Evolutionary conservation across 202 grass and related monocot species (phyloP), one percentile per base, ranked within the genome.

Genomic region (Miscanthus sacchariflorus): DNA sequence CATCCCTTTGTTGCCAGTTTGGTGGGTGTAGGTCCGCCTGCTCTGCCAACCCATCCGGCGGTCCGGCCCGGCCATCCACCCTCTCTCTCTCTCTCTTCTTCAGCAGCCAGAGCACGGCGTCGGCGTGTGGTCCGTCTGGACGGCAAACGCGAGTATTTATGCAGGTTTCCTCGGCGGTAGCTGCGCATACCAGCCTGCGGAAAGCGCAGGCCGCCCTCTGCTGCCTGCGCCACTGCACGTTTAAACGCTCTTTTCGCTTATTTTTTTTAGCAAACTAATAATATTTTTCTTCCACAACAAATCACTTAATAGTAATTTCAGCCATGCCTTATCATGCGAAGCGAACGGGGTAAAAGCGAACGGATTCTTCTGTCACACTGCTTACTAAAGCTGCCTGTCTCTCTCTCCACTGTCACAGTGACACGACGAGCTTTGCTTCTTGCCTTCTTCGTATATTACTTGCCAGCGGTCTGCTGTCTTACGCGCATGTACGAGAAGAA

Each of bases 1-100:
- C 28, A 13, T 25, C 28, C 40, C 12, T 80, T 89, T 65, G 43
- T 30, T 58, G 21, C 33, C 80, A 15, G 68, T 87, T 91, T 17
- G 85, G 89, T 91, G 83, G 75, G 81, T 30, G 85, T 91, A 87
- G 85, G 85, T 91, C 68, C n/a, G 89, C 64, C 89, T 83, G 85
- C 89, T 33, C 89, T 72, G 85, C 85, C 81, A 73, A 83, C 69
- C 84, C 50, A 83, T 74, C 54, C 50, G 50, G 50, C 50, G 50
- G 50, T 56, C 50, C 50, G 17, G 0, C 18, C 2, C 54, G 2
- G 63, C 15, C 15, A n/a, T 28, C 42, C 7, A 8, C 21, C 33
- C 11, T 2, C 0, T 12, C 12, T 50, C 48, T 50, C 42, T 28
- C 23, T 30, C 15, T 65, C 54, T 74, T 3, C 43, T 4, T 36